Evolutionary conservation across 2,329 filamentous ascomycete species (phyloP), one percentile per base, ranked within the genome.

Genomic region (Biscogniauxia marginata): DNA sequence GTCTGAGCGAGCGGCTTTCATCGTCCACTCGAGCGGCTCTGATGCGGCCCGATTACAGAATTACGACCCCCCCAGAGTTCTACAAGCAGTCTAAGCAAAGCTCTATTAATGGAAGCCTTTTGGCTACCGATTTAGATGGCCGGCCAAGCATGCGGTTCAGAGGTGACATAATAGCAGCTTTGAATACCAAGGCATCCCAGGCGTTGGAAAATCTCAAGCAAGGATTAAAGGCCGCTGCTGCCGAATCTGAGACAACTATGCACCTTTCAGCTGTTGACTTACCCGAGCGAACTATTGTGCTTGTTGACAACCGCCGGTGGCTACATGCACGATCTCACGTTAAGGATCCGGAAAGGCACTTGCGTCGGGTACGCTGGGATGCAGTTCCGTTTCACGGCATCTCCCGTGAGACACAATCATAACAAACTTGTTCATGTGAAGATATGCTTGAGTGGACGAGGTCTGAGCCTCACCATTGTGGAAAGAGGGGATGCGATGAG

Each of bases 261-360:
- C 67, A 70, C 9, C 66, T 74, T 0, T 59, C 49, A 0, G 52
- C 72, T 0, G 11, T 50, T 2, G 64, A 71, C 4, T 23, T 74
- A 0, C 71, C 71, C 0, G 63, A 54, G 0, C 54, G 66, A 0
- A 65, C 62, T 3, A 66, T 74, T 11, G 59, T 74, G 3, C 55
- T 74, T 1, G 63, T 74, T 11, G 69, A 74, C 3, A 74, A 74
- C 25, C 67, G 70, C 7, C 62, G 69, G 9, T 74, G 71, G 72
- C 19, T 74, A 22, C 72, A 74, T 53, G 63, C 71, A 11, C 57
- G 72, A 18, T 70, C 67, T 16, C 23, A 67, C 3, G 61, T 74
- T 52, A 67, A 57, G 19, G 72, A 74, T 55, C 66, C 71, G 2
- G 60, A 65, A 18, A 67, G 72, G 48, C 72, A 74, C 43, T 58